Evolutionary conservation across 2,329 filamentous ascomycete genomes (phyloP).

Genomic region (Diaporthe longicolla): DNA sequence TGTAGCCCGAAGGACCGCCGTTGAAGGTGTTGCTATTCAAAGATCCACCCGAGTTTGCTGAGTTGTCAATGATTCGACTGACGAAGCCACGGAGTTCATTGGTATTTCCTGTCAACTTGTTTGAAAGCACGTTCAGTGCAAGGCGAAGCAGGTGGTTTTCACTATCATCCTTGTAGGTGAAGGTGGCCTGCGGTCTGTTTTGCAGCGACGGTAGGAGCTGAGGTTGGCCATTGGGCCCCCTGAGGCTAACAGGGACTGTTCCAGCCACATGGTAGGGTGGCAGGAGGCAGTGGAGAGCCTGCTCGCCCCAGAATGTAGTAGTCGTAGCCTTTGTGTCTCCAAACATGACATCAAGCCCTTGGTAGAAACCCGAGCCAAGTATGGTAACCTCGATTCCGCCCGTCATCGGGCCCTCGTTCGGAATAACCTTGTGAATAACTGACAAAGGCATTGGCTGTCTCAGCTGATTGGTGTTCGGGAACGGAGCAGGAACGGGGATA

Average conservation of each 20-base stretch:
- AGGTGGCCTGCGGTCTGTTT: constrained; percentile 63
- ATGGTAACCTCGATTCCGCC: constrained; percentile 92
- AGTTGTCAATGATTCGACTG: constrained; percentile 68
- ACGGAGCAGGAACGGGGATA: constrained; percentile 35
- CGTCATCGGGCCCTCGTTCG: constrained; percentile 83
- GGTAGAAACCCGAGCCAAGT: constrained; percentile 84
- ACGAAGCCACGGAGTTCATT: constrained; percentile 74
- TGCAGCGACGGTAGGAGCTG: constrained; percentile 49
- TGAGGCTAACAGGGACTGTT: constrained; percentile 79
- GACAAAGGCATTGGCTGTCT: constrained; percentile 57
- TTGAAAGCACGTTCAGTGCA: constrained; percentile 74
- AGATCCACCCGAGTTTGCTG: constrained; percentile 58
- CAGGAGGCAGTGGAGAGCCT: constrained; percentile 83
- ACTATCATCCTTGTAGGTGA: constrained; percentile 82
- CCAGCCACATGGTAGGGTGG: constrained; percentile 79
- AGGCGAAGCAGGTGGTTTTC: constrained; percentile 78
- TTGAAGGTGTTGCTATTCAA: constrained; percentile 53
- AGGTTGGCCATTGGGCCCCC: constrained; percentile 59
- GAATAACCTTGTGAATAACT: constrained; percentile 86
- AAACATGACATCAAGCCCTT: constrained; percentile 86
- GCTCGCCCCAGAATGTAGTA: constrained; percentile 85
- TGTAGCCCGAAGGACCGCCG: constrained; percentile 43
- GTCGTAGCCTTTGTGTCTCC: constrained; percentile 76
- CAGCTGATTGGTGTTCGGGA: constrained; percentile 34
- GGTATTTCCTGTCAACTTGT: constrained; percentile 75